Evolutionary conservation across 2,329 filamentous ascomycete species (phyloP), one percentile per base, ranked within the genome.

Genomic region (Clathrospora elynae): DNA sequence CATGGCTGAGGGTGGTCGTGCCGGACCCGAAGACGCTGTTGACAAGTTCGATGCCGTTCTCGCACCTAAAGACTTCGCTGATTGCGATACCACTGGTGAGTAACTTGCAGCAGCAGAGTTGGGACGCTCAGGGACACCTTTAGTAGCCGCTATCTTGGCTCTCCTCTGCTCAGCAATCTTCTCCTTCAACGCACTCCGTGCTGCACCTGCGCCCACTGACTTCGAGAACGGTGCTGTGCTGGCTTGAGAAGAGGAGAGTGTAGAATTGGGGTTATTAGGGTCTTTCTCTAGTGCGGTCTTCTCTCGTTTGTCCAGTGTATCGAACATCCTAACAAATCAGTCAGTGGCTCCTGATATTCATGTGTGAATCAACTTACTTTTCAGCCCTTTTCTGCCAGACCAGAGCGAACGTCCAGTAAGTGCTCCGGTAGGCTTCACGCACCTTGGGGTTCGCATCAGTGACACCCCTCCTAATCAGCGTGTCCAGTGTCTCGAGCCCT

Each of bases 401-500:
- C 22, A 75, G 76, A 46, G 84, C 82, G 67, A 91, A 96, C 0
- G 77, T 76, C 93, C 93, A 99, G 69, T 88, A 99, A 0, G 90
- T 88, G 24, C 83, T 80, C 57, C 93, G 83, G 78, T 88, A 92
- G 52, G 83, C 85, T 70, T 96, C 90, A 59, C 93, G 83, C 31
- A 97, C 92, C 19, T 86, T 87, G 6, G 91, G 90, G 62, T 97
- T 96, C 9, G 92, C 79, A 73, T 99, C 93, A 14, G 78, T 78
- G n/a, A 99, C 78, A 1, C 92, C 88, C 66, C 90, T 95, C 68
- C 87, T 90, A 62, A 99, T 82, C 55, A 87, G 89, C 70, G 95
- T 95, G 54, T 95, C 90, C 10, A 95, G 81, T 18, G 89, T 62
- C 9, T 96, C 90, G 13, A 95, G 72, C 3, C 90, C 89, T 28